Base-by-base conservation (phyloP, 225 moss, liverwort and hornwort genomes). In the Bryum argenteum region DNA sequence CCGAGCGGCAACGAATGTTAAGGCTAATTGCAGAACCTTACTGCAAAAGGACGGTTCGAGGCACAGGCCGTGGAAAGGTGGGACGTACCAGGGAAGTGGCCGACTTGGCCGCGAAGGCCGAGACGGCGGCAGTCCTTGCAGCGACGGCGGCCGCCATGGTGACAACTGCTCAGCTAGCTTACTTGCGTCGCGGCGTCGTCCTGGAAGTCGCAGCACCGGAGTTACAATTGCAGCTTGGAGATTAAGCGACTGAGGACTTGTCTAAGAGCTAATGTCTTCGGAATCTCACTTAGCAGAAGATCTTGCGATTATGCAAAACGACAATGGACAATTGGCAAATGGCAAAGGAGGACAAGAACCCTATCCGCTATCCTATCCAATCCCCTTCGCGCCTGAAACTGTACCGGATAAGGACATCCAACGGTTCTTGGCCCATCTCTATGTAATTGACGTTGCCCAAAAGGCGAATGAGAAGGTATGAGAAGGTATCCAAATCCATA, bases 321-420 rank as follows among this genome's bases (percentile, higher is more conserved):
- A 17, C 61, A 5, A n/a, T 22, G 39, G n/a, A 9, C 52, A 62
- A 62, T 40, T 61, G 52, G 71, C 52, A 59, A 51, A 50, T 71
- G 22, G 39, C 21, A 40, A n/a, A 3, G 2, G 33, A 55, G 44
- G 19, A 10, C 4, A 2, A 14, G 52, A 61, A 23, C 39, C 52
- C 62, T 52, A 71, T 71, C 71, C 61, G 21, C 16, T 71, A 62
- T 22, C 62, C 52, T 61, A 52, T 61, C 52, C 59, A 59, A 26
- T 28, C 45, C 61, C 41, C 61, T 40, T 62, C 52, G 40, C 52
- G 50, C 71, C 59, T 15, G 61, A 40, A 40, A 19, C 20, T 15
- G 10, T 40, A 61, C 48, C 14, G 59, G 70, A 70, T 70, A 70
- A 59, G 70, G 39, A 39, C 50, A 71, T 71, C 61, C 15, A 11